Percentiles rank a stretch among this genome's conserved stretches.
Evolutionary conservation across 2,329 filamentous ascomycete genomes (phyloP).

Genomic region (Shiraia sp.): DNA sequence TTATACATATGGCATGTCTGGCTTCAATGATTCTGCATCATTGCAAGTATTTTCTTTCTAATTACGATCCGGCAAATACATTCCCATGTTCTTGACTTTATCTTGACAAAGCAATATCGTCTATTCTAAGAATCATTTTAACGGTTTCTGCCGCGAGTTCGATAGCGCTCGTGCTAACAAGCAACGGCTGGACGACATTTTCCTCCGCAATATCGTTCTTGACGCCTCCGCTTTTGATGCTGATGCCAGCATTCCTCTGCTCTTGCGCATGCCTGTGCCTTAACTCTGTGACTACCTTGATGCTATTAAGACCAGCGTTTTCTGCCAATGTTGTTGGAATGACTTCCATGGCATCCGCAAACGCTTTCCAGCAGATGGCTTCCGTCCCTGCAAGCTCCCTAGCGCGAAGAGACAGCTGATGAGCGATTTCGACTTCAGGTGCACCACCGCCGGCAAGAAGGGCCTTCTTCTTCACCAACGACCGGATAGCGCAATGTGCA

Average conservation of each 20-base stretch:
- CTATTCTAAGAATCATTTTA: conserved; percentile 83
- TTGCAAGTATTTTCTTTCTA: conserved; percentile 4
- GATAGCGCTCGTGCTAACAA: conserved; percentile 96
- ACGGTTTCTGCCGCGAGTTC: conserved; percentile 97
- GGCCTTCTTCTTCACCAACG: conserved; percentile 99
- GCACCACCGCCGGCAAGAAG: conserved; percentile 96
- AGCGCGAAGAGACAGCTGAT: conserved; percentile 79
- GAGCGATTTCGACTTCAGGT: conserved; percentile 93
- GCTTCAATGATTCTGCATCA: background rate
- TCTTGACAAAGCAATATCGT: conserved; percentile 62
- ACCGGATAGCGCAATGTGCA: conserved; percentile 95
- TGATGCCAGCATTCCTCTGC: conserved; percentile 94
- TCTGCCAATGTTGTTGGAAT: conserved; percentile 96
- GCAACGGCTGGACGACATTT: conserved; percentile 91
- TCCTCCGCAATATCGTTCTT: conserved; percentile 96
- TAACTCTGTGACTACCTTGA: conserved; percentile 97
- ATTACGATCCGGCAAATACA: background rate
- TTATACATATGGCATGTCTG: too few relatives aligned
- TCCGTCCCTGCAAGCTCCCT: conserved; percentile 88
- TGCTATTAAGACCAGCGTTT: conserved; percentile 96
- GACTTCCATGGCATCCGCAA: conserved; percentile 96
- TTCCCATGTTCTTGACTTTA: conserved; percentile 16
- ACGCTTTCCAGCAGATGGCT: conserved; percentile 98
- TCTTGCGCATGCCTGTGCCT: conserved; percentile 92
- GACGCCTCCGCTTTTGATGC: conserved; percentile 96